A percentile compares a stretch with the other conserved stretches of the same genome.
These are phyloP conservation scores for Tetradesmus lagerheimii DNA, from an alignment of 139 green algal species.

Conservation along the genomic window DNA sequence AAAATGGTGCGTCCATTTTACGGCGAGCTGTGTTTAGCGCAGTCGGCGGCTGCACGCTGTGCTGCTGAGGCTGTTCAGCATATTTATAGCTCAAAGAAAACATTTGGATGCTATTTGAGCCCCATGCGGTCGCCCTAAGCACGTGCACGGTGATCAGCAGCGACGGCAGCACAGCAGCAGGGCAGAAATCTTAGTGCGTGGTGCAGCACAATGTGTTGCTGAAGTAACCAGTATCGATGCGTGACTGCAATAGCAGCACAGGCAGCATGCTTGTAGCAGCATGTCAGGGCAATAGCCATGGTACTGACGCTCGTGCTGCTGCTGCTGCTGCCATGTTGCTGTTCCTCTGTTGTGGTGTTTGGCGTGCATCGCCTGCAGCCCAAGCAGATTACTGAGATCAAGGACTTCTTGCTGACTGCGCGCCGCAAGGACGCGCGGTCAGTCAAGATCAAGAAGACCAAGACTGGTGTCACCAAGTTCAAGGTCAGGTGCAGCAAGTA, in stretches of 20 bases:
- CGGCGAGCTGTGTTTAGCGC: not conserved
- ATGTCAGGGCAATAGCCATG: not conserved
- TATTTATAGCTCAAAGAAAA: not conserved
- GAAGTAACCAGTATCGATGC: not conserved
- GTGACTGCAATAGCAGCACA: not conserved
- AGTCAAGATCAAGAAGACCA: slow-evolving; percentile 99
- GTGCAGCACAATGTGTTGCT: not conserved
- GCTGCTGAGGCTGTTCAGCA: not conserved
- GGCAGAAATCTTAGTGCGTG: not conserved
- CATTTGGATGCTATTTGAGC: not conserved
- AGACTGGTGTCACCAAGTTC: slow-evolving; percentile 94
- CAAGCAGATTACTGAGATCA: slow-evolving; percentile 99
- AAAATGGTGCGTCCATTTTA: not conserved
- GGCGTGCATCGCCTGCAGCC: slow-evolving; percentile 77
- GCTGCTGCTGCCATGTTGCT: not conserved
- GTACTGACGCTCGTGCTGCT: not conserved
- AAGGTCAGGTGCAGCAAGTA: slow-evolving; percentile 98
- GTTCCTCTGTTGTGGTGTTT: not conserved
- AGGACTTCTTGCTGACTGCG: slow-evolving; percentile 99
- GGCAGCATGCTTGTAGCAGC: not conserved
- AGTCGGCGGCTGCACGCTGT: not conserved
- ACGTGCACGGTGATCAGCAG: not conserved
- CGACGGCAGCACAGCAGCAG: not conserved
- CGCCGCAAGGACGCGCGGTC: slow-evolving; percentile 96
- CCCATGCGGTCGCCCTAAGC: not conserved